Evolutionary conservation across 805 yeast genomes (phyloP).

Genomic region (Candida xyloterini): DNA sequence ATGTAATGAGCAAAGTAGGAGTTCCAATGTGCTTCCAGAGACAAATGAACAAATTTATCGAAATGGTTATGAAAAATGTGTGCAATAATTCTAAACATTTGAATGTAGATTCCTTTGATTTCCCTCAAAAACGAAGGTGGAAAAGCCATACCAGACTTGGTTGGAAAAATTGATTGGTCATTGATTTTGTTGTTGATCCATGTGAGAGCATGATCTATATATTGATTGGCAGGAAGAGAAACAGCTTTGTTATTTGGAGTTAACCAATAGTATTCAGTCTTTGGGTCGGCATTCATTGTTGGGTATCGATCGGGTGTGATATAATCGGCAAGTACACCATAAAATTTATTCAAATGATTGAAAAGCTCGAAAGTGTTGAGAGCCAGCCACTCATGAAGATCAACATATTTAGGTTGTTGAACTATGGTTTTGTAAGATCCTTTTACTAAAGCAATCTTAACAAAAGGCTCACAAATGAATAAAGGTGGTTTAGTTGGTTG

Average conservation of each 20-base stretch:
- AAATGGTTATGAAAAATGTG: slow-evolving; percentile 93
- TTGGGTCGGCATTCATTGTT: slow-evolving; percentile 94
- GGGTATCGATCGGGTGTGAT: slow-evolving; percentile 88
- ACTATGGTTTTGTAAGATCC: slow-evolving; percentile 97
- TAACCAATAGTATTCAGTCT: slow-evolving; percentile 87
- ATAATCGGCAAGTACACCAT: slow-evolving; percentile 86
- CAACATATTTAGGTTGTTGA: slow-evolving; percentile 92
- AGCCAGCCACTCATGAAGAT: slow-evolving; percentile 93
- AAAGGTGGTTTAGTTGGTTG: slow-evolving; percentile 44
- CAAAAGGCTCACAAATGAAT: slow-evolving; percentile 89
- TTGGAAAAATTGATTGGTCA: slow-evolving; percentile 89
- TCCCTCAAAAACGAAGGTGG: slow-evolving; percentile 82
- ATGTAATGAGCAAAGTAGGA: slow-evolving; percentile 94
- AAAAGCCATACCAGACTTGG: slow-evolving; percentile 83
- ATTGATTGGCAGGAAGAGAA: slow-evolving; percentile 87
- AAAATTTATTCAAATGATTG: slow-evolving; percentile 81
- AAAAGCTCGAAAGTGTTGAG: slow-evolving; percentile 87
- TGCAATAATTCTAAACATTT: slow-evolving; percentile 94
- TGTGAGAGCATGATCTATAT: slow-evolving; percentile 85
- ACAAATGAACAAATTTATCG: slow-evolving; percentile 86
- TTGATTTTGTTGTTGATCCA: slow-evolving; percentile 88
- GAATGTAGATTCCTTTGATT: slow-evolving; percentile 81
- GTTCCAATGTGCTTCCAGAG: slow-evolving; percentile 97
- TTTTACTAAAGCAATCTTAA: slow-evolving; percentile 89
- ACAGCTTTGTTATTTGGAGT: slow-evolving; percentile 68